These are phyloP conservation scores for Aphanomyces astaci DNA, from an alignment of 352 stramenopile genomes.

Conservation along the genomic window DNA sequence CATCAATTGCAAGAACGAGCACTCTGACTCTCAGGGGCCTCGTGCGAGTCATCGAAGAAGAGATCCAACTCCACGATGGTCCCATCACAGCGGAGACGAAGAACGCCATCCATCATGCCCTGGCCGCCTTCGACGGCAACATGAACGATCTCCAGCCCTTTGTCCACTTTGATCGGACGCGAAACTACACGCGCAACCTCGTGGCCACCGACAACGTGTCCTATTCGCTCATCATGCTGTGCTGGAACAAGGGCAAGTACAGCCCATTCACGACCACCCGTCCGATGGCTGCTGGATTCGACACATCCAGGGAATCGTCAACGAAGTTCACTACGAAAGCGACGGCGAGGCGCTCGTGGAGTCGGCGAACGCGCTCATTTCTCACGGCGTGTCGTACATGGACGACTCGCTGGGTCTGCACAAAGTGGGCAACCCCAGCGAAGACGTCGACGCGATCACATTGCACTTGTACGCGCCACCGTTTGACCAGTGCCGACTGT, in stretches of 20 bases:
- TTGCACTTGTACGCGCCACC: constrained; percentile 91
- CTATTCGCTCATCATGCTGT: constrained; percentile 90
- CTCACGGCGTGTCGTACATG: constrained; percentile 76
- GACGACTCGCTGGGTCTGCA: constrained; percentile 88
- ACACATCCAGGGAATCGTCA: constrained; percentile 75
- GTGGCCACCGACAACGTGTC: constrained; percentile 87
- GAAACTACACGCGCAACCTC: constrained; percentile 91
- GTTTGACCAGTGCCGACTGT: constrained; percentile 87
- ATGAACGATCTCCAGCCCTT: constrained; percentile 67
- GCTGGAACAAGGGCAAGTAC: constrained; percentile 87
- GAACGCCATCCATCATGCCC: constrained; percentile 13
- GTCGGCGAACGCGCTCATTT: constrained; percentile 52
- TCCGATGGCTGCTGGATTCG: constrained; percentile 89
- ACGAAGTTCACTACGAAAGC: constrained; percentile 80
- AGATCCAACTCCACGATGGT: constrained; percentile 31
- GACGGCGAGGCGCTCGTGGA: constrained; percentile 36
- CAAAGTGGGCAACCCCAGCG: constrained; percentile 80
- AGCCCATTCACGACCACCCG: constrained; percentile 90
- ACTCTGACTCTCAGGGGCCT: constrained; percentile 36
- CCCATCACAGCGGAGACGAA: constrained; percentile 40
- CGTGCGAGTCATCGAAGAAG: constrained; percentile 35
- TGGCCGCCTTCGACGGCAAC: constrained; percentile 27
- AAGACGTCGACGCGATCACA: constrained; percentile 76
- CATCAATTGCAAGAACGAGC: too few relatives aligned
- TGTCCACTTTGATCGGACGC: constrained; percentile 66